Conservation (phyloP, 23 red algal genomes). For the Gracilaria domingensis region DNA sequence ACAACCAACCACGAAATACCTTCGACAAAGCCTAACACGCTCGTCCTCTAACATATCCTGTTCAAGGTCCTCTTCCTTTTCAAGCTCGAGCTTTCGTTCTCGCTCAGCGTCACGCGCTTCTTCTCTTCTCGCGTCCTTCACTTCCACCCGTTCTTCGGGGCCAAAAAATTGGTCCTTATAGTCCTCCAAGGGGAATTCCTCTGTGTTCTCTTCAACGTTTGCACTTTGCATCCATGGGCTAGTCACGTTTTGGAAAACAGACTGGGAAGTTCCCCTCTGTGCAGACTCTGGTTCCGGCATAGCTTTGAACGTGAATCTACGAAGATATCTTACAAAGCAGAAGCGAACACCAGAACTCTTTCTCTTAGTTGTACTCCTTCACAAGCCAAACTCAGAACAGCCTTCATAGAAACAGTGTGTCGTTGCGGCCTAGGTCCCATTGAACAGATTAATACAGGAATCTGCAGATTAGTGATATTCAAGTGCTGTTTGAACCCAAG, state of each 20-base stretch:
- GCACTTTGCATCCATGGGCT: conserved; percentile 26
- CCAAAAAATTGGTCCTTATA: conserved; percentile 7
- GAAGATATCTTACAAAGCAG: background rate
- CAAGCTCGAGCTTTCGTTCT: background rate
- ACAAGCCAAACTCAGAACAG: background rate
- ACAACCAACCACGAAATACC: conserved; percentile 61
- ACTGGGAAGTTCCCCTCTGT: background rate
- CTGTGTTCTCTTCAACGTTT: background rate
- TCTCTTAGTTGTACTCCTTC: background rate
- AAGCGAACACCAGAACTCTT: background rate
- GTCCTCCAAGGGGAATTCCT: background rate
- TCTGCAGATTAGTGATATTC: no score
- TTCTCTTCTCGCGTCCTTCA: conserved; percentile 9
- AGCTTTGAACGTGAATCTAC: background rate
- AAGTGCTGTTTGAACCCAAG: no score
- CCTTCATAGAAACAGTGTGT: no score
- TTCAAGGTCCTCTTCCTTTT: background rate
- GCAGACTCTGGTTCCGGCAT: background rate
- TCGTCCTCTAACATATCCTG: conserved; percentile 12
- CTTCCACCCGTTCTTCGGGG: background rate
- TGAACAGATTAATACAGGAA: no score
- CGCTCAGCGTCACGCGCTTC: background rate
- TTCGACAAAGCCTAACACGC: conserved; percentile 24
- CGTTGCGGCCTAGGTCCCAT: no score
- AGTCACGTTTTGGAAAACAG: conserved; percentile 1